Evolutionary conservation across 768 basidiomycete genomes (phyloP).

Genomic region (Sutorius australiensis): DNA sequence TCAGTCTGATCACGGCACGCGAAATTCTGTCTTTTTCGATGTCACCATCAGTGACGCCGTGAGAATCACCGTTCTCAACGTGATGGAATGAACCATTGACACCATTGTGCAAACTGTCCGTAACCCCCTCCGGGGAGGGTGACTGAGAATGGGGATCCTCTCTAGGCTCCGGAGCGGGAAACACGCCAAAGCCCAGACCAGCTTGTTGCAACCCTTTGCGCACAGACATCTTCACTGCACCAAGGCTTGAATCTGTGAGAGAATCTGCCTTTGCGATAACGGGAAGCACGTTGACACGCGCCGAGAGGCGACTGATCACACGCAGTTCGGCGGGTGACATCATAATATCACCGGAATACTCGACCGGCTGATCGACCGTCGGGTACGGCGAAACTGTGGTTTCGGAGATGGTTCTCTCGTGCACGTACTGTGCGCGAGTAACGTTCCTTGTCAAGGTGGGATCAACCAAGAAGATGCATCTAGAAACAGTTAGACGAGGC

Average conservation of each 20-base stretch:
- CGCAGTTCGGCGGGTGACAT: constrained; percentile 78
- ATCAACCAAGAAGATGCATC: constrained; percentile 84
- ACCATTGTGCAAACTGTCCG: constrained; percentile 24
- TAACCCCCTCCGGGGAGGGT: constrained; percentile 14
- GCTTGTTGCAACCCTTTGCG: constrained; percentile 61
- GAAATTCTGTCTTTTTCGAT: constrained; percentile 53
- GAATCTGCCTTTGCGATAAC: constrained; percentile 79
- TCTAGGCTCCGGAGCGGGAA: constrained; percentile 43
- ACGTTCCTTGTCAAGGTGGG: constrained; percentile 60
- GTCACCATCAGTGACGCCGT: constrained; percentile 37
- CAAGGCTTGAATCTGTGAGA: constrained; percentile 73
- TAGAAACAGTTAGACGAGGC: constrained; percentile 29
- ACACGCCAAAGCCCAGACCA: constrained; percentile 74
- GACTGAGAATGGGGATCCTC: constrained; percentile 11
- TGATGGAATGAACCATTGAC: constrained; percentile 30
- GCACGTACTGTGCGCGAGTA: constrained; percentile 47
- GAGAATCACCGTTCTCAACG: constrained; percentile 21
- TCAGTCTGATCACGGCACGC: constrained; percentile 74
- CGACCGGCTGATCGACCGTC: constrained; percentile 47
- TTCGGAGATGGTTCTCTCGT: constrained; percentile 61
- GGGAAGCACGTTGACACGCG: constrained; percentile 76
- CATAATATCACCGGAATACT: constrained; percentile 47
- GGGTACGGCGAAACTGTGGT: constrained; percentile 51
- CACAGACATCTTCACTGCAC: constrained; percentile 69
- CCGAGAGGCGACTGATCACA: constrained; percentile 71